Percentiles rank a stretch among this genome's conserved stretches.
Conservation (phyloP, 78 protist genomes). For the Polysphondylium violaceum region DNA sequence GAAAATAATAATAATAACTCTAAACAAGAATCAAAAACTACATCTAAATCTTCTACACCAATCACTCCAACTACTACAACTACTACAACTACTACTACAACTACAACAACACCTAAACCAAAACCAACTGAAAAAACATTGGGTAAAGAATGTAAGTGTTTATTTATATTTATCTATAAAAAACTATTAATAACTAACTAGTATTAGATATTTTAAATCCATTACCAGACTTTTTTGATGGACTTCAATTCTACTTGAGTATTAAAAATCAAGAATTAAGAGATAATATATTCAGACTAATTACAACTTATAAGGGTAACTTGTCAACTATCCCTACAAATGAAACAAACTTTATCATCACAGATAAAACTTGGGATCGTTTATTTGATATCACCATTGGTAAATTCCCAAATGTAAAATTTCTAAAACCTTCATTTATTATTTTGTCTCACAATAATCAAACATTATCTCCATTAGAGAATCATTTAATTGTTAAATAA, state of each 20-base stretch:
- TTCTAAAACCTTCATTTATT: conserved; percentile 24
- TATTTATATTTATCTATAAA: not conserved
- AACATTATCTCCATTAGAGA: conserved; percentile 7
- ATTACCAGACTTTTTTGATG: conserved; percentile 70
- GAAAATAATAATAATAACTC: not conserved
- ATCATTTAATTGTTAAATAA: conserved; percentile 7
- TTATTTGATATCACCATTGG: conserved; percentile 27
- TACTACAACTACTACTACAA: conserved; percentile 10
- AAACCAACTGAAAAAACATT: not conserved
- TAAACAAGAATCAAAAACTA: too few relatives aligned
- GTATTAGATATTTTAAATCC: conserved; percentile 67
- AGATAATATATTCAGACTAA: conserved; percentile 5
- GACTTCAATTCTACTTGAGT: conserved; percentile 44
- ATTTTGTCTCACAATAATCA: conserved; percentile 43
- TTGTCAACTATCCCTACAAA: not conserved
- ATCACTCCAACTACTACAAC: too few relatives aligned
- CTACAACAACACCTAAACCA: conserved; percentile 2
- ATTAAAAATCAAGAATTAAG: conserved; percentile 43
- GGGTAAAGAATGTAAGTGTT: conserved; percentile 72
- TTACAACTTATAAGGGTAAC: conserved; percentile 46
- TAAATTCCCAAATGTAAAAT: conserved; percentile 40
- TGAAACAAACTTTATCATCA: conserved; percentile 31
- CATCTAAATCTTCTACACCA: not conserved
- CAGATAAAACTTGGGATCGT: conserved; percentile 61
- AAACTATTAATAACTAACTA: not conserved